phyloP scores from a whole-genome alignment of 208 protist species.

The Leishmania braziliensis region DNA sequence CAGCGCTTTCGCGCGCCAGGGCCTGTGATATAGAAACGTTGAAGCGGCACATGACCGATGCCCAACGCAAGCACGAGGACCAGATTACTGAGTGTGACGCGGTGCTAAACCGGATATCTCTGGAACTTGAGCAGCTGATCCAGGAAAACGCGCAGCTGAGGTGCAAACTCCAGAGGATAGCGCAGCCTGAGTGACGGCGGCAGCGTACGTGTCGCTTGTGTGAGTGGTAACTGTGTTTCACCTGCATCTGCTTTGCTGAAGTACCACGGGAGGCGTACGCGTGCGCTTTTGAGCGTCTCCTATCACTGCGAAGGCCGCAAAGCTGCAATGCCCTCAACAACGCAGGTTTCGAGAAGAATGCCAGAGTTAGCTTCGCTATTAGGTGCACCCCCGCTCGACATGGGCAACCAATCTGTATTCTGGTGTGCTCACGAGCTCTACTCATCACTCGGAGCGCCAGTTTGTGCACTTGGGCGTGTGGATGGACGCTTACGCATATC shows the following conservation, averaged over 20 bases:
- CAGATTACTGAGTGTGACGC: conserved; percentile 64
- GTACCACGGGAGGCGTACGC: neutral
- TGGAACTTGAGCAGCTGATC: conserved; percentile 72
- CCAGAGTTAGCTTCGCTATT: neutral
- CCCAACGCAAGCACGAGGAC: conserved; percentile 22
- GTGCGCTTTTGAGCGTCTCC: neutral
- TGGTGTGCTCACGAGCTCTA: neutral
- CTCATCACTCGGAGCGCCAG: neutral
- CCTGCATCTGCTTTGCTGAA: neutral
- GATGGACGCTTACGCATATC: neutral
- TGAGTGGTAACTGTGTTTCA: neutral
- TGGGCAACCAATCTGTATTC: neutral
- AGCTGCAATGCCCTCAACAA: neutral
- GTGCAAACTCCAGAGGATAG: conserved; percentile 22
- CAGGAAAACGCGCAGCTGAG: conserved; percentile 68
- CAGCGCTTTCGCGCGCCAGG: conserved; percentile 20
- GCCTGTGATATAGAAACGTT: conserved; percentile 12
- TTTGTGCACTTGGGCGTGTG: neutral
- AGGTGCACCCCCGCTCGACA: neutral
- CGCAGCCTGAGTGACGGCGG: neutral
- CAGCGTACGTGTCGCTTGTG: neutral
- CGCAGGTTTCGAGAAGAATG: neutral
- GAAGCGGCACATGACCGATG: conserved; percentile 7
- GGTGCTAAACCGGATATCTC: conserved; percentile 51
- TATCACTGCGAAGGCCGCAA: neutral